These are phyloP conservation scores for Chaetothyriales sp. DNA, from an alignment of 2,329 filamentous ascomycete species.

Conservation along the genomic window DNA sequence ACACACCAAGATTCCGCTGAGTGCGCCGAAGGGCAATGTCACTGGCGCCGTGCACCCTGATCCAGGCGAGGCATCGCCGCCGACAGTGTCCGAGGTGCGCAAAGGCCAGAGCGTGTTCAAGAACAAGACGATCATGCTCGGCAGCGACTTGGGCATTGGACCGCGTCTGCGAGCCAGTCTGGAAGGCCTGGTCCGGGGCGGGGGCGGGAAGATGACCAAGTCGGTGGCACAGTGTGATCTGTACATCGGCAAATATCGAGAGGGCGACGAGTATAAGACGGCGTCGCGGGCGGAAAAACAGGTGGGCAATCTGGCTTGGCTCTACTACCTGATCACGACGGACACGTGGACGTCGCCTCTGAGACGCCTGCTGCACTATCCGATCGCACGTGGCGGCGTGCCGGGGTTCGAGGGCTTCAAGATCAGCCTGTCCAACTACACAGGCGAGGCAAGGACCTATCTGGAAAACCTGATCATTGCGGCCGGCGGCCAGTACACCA, in stretches of 20 bases:
- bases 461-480: constrained; percentile 82
- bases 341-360: constrained; percentile 81
- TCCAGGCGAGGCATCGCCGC: constrained; percentile 7
- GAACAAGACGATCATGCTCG: constrained; percentile 64
- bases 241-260: constrained; percentile 76
- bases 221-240: constrained; percentile 60
- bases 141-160: constrained; percentile 58
- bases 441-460: constrained; percentile 83
- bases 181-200: constrained; percentile 53
- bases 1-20: constrained; percentile 41
- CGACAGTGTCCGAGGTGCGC: constrained; percentile 22
- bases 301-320: constrained; percentile 85
- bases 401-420: constrained; percentile 61
- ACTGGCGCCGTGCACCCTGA: constrained; percentile 49
- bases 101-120: constrained; percentile 57
- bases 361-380: constrained; percentile 76
- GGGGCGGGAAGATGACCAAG: constrained; percentile 56
- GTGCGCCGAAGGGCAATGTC: constrained; percentile 47
- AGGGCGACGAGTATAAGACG: constrained; percentile 61
- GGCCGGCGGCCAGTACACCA: constrained; percentile 77
- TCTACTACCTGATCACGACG: constrained; percentile 80
- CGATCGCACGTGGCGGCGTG: constrained; percentile 61
- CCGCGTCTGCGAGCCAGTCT: constrained; percentile 54
- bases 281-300: constrained; percentile 67
- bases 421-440: constrained; percentile 93